Evolutionary conservation across 371 early-diverging fungal genomes (phyloP).

Genomic region (Chytridium lagenaria): DNA sequence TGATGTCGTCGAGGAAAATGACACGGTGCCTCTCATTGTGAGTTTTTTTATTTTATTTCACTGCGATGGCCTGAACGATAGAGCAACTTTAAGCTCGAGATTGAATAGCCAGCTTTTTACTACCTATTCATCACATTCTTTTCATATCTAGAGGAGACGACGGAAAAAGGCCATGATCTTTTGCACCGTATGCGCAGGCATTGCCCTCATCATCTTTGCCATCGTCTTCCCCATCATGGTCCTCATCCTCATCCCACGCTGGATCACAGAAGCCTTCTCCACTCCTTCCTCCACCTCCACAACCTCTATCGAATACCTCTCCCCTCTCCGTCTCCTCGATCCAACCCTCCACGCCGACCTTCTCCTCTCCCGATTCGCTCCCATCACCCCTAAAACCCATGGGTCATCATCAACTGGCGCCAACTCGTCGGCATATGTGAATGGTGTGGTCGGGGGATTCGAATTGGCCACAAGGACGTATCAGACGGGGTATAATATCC

Average conservation of each 20-base stretch:
- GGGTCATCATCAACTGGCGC: neutral
- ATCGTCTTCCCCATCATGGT: slow-evolving; percentile 5
- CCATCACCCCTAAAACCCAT: neutral
- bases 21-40: neutral
- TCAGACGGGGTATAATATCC: neutral
- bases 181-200: neutral
- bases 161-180: neutral
- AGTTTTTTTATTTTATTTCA: neutral
- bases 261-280: neutral
- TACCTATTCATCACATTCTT: neutral
- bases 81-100: neutral
- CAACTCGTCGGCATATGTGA: neutral
- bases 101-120: neutral
- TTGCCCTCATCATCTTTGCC: slow-evolving; percentile 2
- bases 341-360: neutral
- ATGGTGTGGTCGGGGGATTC: slow-evolving; percentile 1
- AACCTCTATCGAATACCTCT: neutral
- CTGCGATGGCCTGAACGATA: neutral
- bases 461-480: neutral
- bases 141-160: neutral
- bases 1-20: neutral
- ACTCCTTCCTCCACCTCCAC: neutral
- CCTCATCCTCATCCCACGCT: neutral
- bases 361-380: neutral
- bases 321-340: slow-evolving; percentile 6